Conservation (phyloP, 176 grass and related monocot genomes). For the Ampelocalamus luodianensis region DNA sequence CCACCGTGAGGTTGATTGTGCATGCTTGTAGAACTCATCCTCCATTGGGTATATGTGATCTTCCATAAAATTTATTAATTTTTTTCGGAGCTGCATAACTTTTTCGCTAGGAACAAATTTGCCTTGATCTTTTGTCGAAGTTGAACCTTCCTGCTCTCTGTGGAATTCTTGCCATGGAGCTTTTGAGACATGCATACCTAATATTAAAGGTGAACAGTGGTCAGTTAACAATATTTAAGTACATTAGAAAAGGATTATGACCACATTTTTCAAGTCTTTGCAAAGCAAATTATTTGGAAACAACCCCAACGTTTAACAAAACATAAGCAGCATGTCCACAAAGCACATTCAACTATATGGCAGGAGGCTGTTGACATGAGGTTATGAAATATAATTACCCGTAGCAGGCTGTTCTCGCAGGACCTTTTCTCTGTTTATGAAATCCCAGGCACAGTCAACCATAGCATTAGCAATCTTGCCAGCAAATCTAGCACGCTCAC, state of each 20-base stretch:
- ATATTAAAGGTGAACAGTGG: slow-evolving; percentile 19
- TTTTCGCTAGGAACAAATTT: slow-evolving; percentile 75
- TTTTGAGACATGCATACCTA: slow-evolving; percentile 50
- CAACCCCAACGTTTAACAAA: background rate
- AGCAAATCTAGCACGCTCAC: slow-evolving; percentile 74
- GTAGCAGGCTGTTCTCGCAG: slow-evolving; percentile 55
- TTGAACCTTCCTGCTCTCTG: slow-evolving; percentile 33
- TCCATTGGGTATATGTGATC: slow-evolving; percentile 86
- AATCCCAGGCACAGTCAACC: slow-evolving; percentile 77
- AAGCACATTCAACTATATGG: background rate
- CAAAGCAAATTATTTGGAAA: background rate
- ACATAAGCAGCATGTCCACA: background rate
- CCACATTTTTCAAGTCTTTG: slow-evolving; percentile 2
- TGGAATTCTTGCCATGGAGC: slow-evolving; percentile 38
- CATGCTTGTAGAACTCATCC: slow-evolving; percentile 71
- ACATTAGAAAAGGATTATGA: slow-evolving; percentile 21
- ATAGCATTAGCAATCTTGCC: slow-evolving; percentile 61
- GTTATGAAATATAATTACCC: slow-evolving; percentile 57
- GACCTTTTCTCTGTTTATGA: slow-evolving; percentile 69
- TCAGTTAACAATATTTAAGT: background rate
- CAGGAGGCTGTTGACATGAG: background rate
- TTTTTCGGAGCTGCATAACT: slow-evolving; percentile 69
- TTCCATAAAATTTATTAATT: slow-evolving; percentile 82
- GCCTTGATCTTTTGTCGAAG: slow-evolving; percentile 54
- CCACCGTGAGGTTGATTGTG: slow-evolving; percentile 80